These are phyloP conservation scores for Porcisia hertigi DNA, from an alignment of 208 protist species.

Conservation along the genomic window DNA sequence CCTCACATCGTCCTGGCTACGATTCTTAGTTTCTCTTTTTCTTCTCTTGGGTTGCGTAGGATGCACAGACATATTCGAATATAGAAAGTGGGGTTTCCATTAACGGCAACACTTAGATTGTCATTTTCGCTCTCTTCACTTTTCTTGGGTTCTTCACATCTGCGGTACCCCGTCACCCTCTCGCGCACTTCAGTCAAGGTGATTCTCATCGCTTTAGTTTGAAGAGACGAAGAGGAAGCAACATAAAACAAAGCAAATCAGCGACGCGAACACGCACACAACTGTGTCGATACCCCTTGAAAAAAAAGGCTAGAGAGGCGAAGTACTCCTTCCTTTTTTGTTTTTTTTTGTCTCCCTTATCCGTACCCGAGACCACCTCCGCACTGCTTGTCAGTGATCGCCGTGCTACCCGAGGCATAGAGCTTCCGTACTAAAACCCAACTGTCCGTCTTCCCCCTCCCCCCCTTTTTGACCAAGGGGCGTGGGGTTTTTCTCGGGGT, in stretches of 20 bases:
- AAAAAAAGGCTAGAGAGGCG: not conserved
- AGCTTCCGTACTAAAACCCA: not conserved
- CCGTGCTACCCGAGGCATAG: not conserved
- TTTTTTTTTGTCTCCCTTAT: not conserved
- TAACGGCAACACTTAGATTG: not conserved
- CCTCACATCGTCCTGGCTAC: not conserved
- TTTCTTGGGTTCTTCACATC: not conserved
- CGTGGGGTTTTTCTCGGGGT: not conserved
- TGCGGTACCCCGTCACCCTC: not conserved
- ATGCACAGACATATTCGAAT: not conserved
- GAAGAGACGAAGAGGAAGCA: not conserved
- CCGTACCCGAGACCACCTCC: not conserved
- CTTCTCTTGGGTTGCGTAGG: not conserved
- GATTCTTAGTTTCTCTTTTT: not conserved
- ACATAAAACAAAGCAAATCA: not conserved
- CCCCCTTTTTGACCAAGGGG: not conserved
- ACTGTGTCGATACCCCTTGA: not conserved
- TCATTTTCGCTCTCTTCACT: not conserved
- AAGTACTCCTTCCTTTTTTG: not conserved
- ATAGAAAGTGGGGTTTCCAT: not conserved
- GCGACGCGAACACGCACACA: not conserved
- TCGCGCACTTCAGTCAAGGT: not conserved
- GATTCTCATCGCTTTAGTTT: not conserved
- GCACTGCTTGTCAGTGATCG: not conserved
- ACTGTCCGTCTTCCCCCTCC: not conserved